These are phyloP conservation scores for Salix purpurea DNA, from an alignment of 345 rosid genomes.

Conservation along the genomic window DNA sequence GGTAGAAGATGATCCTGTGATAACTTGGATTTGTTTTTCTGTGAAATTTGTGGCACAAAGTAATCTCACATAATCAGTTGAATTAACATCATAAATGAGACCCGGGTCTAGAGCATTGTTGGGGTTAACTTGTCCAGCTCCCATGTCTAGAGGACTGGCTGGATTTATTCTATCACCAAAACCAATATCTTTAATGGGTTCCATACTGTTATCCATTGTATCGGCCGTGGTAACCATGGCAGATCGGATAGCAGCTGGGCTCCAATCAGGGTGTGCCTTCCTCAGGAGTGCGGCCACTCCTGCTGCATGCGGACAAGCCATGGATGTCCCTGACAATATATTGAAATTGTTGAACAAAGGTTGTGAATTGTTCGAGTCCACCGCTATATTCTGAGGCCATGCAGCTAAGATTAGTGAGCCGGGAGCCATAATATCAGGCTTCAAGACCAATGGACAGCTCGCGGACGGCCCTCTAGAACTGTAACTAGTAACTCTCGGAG, in stretches of 20 bases:
- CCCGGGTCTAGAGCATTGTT: constrained; percentile 58
- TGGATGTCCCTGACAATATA: constrained; percentile 46
- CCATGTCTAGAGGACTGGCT: constrained; percentile 46
- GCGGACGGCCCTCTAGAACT: constrained; percentile 60
- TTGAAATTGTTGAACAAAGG: too few species aligned
- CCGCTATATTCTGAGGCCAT: constrained; percentile 39
- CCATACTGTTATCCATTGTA: constrained; percentile 22
- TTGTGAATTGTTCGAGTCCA: constrained; percentile 12
- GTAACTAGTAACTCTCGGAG: constrained; percentile 42
- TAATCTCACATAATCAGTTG: constrained; percentile 39
- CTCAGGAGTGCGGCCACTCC: constrained; percentile 46
- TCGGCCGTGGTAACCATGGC: constrained; percentile 58
- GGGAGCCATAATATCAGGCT: constrained; percentile 56
- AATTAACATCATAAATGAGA: constrained; percentile 40
- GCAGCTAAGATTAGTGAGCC: constrained; percentile 45
- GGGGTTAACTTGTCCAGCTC: constrained; percentile 56
- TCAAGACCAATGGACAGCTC: constrained; percentile 43
- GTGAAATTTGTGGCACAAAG: constrained; percentile 49
- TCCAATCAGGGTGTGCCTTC: constrained; percentile 26
- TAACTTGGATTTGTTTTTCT: constrained; percentile 34
- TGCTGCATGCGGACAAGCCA: constrained; percentile 53
- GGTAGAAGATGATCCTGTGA: constrained; percentile 37
- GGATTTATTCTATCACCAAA: background rate
- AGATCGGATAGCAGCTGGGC: constrained; percentile 55
- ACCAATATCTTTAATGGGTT: constrained; percentile 24